These are phyloP conservation scores for Fusarium nanum DNA, from an alignment of 2,329 filamentous ascomycete genomes.

Conservation along the genomic window DNA sequence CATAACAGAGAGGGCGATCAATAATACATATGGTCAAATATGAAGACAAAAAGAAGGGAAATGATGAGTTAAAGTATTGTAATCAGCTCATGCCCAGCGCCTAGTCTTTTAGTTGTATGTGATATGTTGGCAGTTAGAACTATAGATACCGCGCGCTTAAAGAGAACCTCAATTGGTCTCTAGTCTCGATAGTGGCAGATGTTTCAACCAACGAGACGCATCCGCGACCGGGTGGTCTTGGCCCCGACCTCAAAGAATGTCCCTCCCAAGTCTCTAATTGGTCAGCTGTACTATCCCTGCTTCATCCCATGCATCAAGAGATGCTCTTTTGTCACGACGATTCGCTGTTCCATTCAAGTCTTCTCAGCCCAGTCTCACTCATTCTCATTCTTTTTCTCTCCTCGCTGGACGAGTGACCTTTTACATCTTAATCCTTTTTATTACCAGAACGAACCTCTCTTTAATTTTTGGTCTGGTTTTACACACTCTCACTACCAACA, in stretches of 20 bases:
- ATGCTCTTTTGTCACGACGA: conserved; percentile 28
- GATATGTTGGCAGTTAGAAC: background rate
- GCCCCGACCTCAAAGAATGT: conserved; percentile 22
- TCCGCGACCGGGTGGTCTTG: conserved; percentile 37
- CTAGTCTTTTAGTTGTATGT: background rate
- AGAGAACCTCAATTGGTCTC: conserved; percentile 24
- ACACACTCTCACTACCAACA: background rate
- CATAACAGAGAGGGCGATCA: background rate
- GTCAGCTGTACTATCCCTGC: conserved; percentile 30
- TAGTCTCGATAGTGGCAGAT: background rate
- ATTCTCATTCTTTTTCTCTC: conserved; percentile 28
- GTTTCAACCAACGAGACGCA: conserved; percentile 39
- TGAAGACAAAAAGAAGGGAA: no score
- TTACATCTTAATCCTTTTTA: background rate
- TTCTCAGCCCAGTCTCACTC: conserved; percentile 1
- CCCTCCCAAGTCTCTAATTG: background rate
- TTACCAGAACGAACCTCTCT: conserved; percentile 11
- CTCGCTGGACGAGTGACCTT: conserved; percentile 44
- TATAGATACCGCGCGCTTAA: conserved; percentile 31
- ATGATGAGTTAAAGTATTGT: no score
- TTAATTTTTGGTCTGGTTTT: conserved; percentile 3
- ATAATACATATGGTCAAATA: no score
- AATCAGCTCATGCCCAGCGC: background rate
- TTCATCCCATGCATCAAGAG: conserved; percentile 8
- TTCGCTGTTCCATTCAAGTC: no score